Base-by-base conservation (phyloP, 2,329 filamentous ascomycete species). In the Elsinoe australis region DNA sequence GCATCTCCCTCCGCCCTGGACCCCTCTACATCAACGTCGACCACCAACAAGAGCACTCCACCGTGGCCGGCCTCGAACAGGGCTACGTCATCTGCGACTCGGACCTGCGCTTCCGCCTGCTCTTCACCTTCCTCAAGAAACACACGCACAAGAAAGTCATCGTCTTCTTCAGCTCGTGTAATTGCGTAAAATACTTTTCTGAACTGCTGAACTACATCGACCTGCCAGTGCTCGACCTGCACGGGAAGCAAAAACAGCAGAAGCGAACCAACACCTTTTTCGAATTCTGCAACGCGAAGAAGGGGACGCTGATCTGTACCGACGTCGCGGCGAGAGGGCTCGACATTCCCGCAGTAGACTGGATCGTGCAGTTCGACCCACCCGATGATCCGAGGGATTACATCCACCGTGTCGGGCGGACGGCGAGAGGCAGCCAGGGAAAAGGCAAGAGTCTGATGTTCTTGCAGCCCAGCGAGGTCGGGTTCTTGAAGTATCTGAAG, bases 231-330 rank as follows among this genome's bases (percentile, higher is more conserved):
- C 75, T 94, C 34, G 84, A 87, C 57, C 74, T 94, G 5, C 87
- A 94, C 66, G 92, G 88, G 56, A 95, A 98, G 70, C 87, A 95
- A 69, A 98, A 98, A 70, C 92, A 98, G 68, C 88, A 95, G 68
- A 95, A 95, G 67, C 85, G 92, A n/a, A 98, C 92, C 18, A 94
- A 94, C 63, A 95, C 88, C 1, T 98, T 98, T 66, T 98, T 96
- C 66, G 90, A 96, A 65, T 98, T 98, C 65, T 83, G 80, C 61
- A 88, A 89, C 60, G 83, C 89, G 14, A 82, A 81, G 55, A 79
- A 85, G 55, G 92, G 90, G 18, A 94, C 86, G 0, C 69, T 98
- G 47, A 92, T 98, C 57, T 95, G 89, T 70, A 98, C 92, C 0
- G 92, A 98, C 61, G 92, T 98, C 54, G 92, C 92, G 36, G 92